Conservation (phyloP, 2,329 filamentous ascomycete species). For the Rhynchosporium graminicola region DNA sequence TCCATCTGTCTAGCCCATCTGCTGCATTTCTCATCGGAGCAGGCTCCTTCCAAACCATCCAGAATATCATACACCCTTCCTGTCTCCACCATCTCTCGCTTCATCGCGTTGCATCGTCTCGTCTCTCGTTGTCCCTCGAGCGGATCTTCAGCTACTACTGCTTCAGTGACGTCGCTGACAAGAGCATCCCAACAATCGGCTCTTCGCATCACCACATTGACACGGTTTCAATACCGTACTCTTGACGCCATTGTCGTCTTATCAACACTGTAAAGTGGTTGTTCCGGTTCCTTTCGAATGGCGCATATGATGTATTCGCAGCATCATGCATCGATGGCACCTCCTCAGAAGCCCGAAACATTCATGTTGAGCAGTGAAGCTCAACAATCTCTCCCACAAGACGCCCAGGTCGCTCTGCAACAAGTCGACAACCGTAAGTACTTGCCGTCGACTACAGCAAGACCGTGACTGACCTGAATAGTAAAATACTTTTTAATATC, state of each 20-base stretch:
- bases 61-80: slow-evolving; percentile 15
- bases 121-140: slow-evolving; percentile 28
- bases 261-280: slow-evolving; percentile 27
- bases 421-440: slow-evolving; percentile 95
- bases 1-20: slow-evolving; percentile 40
- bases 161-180: slow-evolving; percentile 38
- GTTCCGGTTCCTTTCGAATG: slow-evolving; percentile 40
- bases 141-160: slow-evolving; percentile 31
- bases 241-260: slow-evolving; percentile 29
- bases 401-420: slow-evolving; percentile 94
- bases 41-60: slow-evolving; percentile 35
- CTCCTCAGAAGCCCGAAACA: slow-evolving; percentile 94
- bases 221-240: slow-evolving; percentile 35
- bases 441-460: slow-evolving; percentile 20
- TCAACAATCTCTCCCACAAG: slow-evolving; percentile 91
- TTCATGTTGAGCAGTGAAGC: slow-evolving; percentile 98
- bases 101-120: slow-evolving; percentile 35
- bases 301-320: slow-evolving; percentile 66
- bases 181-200: slow-evolving; percentile 24
- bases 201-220: slow-evolving; percentile 29
- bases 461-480: slow-evolving; percentile 44
- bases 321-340: slow-evolving; percentile 83
- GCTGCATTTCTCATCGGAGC: slow-evolving; percentile 40
- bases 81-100: slow-evolving; percentile 6
- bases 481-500: slow-evolving; percentile 99